Percentiles rank a stretch among this genome's conserved stretches.
Conservation (phyloP, 805 yeast species). For the Sugiyamaella smithiae region DNA sequence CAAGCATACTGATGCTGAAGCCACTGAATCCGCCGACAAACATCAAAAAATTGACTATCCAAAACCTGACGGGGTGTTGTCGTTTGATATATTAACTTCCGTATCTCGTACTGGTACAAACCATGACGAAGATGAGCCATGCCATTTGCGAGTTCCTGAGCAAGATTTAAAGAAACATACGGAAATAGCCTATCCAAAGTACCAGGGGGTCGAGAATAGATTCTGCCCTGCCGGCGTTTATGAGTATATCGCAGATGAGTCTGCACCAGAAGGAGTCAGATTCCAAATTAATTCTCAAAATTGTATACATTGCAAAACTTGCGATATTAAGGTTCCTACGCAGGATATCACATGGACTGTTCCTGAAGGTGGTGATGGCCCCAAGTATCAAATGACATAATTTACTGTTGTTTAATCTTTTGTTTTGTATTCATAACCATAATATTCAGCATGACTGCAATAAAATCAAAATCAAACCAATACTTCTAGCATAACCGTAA, state of each 20-base stretch:
- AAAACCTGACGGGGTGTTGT: slow-evolving; percentile 89
- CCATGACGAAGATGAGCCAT: slow-evolving; percentile 91
- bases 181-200: slow-evolving; percentile 64
- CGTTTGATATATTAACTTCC: slow-evolving; percentile 91
- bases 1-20: slow-evolving; percentile 64
- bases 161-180: slow-evolving; percentile 57
- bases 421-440: neutral
- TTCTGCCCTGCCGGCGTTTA: slow-evolving; percentile 99
- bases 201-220: slow-evolving; percentile 81
- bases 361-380: slow-evolving; percentile 99
- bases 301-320: slow-evolving; percentile 97
- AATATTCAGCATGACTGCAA: neutral
- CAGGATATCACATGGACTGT: slow-evolving; percentile 95
- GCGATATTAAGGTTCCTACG: slow-evolving; percentile 94
- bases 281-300: slow-evolving; percentile 95
- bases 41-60: slow-evolving; percentile 80
- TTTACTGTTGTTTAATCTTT: neutral
- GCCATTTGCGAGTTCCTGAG: slow-evolving; percentile 65
- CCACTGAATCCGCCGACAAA: slow-evolving; percentile 65
- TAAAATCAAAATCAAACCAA: neutral
- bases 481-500: too few species aligned
- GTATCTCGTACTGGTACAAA: slow-evolving; percentile 95
- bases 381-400: slow-evolving; percentile 84
- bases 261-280: slow-evolving; percentile 57
- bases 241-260: slow-evolving; percentile 77